phyloP scores from a whole-genome alignment of 208 protist species.

The Leptomonas pyrrhocoris region DNA sequence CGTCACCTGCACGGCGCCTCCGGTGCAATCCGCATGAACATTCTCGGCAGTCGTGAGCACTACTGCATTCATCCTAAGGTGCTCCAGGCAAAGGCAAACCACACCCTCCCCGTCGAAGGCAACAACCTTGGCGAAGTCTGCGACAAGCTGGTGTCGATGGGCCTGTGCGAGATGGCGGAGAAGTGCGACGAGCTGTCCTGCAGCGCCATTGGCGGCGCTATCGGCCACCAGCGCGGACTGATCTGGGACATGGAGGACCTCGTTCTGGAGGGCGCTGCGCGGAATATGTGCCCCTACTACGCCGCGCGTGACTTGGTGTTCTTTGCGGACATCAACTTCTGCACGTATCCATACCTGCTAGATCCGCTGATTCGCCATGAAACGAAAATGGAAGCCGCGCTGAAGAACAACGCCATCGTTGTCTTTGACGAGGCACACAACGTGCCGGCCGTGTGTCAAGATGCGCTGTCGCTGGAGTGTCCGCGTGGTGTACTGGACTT shows the following conservation, averaged over 20 bases:
- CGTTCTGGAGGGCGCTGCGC: constrained; percentile 60
- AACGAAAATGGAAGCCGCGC: constrained; percentile 73
- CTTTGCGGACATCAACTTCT: constrained; percentile 93
- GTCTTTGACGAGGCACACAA: constrained; percentile 98
- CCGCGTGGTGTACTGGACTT: constrained; percentile 36
- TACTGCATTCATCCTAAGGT: constrained; percentile 93
- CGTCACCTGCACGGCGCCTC: constrained; percentile 60
- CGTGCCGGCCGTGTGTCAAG: constrained; percentile 76
- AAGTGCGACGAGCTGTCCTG: constrained; percentile 59
- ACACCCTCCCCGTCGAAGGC: constrained; percentile 60
- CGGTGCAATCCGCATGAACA: constrained; percentile 77
- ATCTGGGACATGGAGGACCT: constrained; percentile 95
- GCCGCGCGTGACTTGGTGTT: constrained; percentile 80
- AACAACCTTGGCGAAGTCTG: constrained; percentile 88
- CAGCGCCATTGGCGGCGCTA: constrained; percentile 45
- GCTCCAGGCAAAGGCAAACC: constrained; percentile 44
- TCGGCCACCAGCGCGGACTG: constrained; percentile 33
- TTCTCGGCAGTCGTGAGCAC: constrained; percentile 94
- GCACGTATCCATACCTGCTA: constrained; percentile 98
- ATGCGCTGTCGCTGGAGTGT: constrained; percentile 62
- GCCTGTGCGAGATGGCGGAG: constrained; percentile 67
- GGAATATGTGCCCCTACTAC: constrained; percentile 95
- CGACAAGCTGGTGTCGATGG: constrained; percentile 78
- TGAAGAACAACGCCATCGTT: constrained; percentile 85
- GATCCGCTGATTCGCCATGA: constrained; percentile 91